Base-by-base conservation (phyloP, 306 rosid genomes). In the Glycine tomentella region DNA sequence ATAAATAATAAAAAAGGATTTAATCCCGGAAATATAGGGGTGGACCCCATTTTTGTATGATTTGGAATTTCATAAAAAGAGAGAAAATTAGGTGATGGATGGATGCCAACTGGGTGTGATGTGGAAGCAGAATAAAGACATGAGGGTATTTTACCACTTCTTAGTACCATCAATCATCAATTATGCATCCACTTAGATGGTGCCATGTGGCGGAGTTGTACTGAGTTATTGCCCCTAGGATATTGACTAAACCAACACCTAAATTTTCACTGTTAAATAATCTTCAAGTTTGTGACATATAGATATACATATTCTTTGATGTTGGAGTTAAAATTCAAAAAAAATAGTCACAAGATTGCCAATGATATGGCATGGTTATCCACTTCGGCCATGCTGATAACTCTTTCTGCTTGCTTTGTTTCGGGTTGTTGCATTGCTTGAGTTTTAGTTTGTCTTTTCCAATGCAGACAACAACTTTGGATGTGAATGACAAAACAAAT, bases 91-190 rank as follows among this genome's bases (percentile, higher is more conserved):
- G 48, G 45, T 80, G 66, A 82, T 92, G 94, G 94, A 82, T 92
- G 97, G 97, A 88, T 92, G 91, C 89, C 94, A 92, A 86, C 92
- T 74, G 80, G 85, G 40, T 76, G 17, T 70, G 84, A 79, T 56
- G 75, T 88, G 91, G 88, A 69, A 81, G 77, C 65, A 80, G 94
- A 88, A 90, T 90, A 88, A 90, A 88, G 92, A 82, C 79, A 57
- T 40, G 58, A 45, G 50, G 69, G 74, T 42, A 74, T 84, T 84
- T 74, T 78, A 48, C 83, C 38, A 69, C 58, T 76, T 58, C 72
- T 61, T 44, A 81, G 97, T 83, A 92, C 92, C 94, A 88, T 80
- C 88, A 88, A 92, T 89, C 90, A 87, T 84, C 78, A 45, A 76
- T 2, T 78, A 7, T 74, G 72, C 68, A 75, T 72, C 72, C 84